Conservation (phyloP, 2,329 filamentous ascomycete genomes). For the Neonectria neomacrospora region DNA sequence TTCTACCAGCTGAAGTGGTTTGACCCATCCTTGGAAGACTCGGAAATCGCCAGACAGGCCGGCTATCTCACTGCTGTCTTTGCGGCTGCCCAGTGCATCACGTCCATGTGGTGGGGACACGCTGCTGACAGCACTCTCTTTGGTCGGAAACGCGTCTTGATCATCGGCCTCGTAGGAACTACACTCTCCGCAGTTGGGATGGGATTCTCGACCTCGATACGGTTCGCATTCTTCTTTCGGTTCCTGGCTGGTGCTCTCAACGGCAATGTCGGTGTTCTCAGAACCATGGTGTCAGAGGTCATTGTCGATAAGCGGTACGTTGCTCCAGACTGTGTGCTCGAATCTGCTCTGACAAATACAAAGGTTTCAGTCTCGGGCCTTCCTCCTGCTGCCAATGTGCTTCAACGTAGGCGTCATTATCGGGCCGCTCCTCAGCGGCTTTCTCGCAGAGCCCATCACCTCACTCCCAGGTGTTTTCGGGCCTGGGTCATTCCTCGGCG, state of each 20-base stretch:
- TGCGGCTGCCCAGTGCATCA: constrained; percentile 36
- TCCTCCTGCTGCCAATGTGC: constrained; percentile 38
- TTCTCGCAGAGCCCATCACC: constrained; percentile 36
- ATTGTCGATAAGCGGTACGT: constrained; percentile 34
- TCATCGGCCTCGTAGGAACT: constrained; percentile 32
- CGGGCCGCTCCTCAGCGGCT: constrained; percentile 39
- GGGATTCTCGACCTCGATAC: constrained; percentile 25
- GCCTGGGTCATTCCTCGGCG: constrained; percentile 34
- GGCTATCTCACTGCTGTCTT: constrained; percentile 36
- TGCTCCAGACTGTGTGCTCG: not conserved
- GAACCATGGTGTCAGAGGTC: constrained; percentile 40
- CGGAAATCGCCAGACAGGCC: constrained; percentile 32
- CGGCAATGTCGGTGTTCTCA: constrained; percentile 36
- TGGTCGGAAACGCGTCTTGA: constrained; percentile 35
- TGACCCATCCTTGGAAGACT: constrained; percentile 3
- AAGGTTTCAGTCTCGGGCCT: constrained; percentile 32
- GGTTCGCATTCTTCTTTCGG: constrained; percentile 33
- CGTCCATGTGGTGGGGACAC: constrained; percentile 34
- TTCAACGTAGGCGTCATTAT: constrained; percentile 41
- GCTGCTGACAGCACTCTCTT: constrained; percentile 30
- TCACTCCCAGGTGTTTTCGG: constrained; percentile 35
- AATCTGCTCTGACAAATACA: not conserved
- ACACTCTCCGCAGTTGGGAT: constrained; percentile 26
- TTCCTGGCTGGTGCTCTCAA: constrained; percentile 35
- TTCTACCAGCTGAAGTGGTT: constrained; percentile 35